Evolutionary conservation across 768 basidiomycete genomes (phyloP).

Genomic region (Russula vinacea): DNA sequence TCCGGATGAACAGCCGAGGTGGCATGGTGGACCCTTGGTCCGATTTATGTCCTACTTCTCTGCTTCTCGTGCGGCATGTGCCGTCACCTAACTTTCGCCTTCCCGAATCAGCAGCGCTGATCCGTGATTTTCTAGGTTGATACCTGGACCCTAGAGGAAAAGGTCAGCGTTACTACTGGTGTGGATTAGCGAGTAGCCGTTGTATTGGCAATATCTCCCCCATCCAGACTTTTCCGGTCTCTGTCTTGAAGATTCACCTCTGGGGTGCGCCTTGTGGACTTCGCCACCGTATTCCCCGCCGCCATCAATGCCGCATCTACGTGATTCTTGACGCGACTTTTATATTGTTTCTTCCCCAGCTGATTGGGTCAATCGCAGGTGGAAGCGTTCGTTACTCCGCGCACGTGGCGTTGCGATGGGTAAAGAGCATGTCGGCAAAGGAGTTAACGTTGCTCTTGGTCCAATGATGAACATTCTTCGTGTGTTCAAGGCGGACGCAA

Average conservation of each 20-base stretch:
- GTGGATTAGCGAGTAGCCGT: constrained; percentile 54
- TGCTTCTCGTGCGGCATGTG: not conserved
- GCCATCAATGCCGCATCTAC: constrained; percentile 80
- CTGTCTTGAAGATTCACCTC: constrained; percentile 73
- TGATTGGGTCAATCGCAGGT: constrained; percentile 42
- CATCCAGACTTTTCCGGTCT: constrained; percentile 60
- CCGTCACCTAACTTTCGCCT: not conserved
- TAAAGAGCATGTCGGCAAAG: constrained; percentile 76
- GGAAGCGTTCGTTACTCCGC: constrained; percentile 75
- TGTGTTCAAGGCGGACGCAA: constrained; percentile 75
- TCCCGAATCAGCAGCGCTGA: not conserved
- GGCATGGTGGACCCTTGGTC: not conserved
- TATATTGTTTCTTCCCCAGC: not conserved
- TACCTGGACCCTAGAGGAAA: constrained; percentile 26
- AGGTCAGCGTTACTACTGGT: constrained; percentile 29
- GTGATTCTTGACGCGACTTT: constrained; percentile 39
- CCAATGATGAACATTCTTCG: constrained; percentile 90
- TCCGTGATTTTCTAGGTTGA: constrained; percentile 11
- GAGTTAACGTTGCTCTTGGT: constrained; percentile 72
- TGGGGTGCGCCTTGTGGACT: constrained; percentile 78
- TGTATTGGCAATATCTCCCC: constrained; percentile 68
- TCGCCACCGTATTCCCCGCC: constrained; percentile 77
- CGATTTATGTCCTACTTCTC: not conserved
- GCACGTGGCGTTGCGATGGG: constrained; percentile 77
- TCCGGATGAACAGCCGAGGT: not conserved